A percentile compares a stretch with the other conserved stretches of the same genome.
Conservation (phyloP, 176 grass and related monocot species). For the Puccinellia tenuiflora region DNA sequence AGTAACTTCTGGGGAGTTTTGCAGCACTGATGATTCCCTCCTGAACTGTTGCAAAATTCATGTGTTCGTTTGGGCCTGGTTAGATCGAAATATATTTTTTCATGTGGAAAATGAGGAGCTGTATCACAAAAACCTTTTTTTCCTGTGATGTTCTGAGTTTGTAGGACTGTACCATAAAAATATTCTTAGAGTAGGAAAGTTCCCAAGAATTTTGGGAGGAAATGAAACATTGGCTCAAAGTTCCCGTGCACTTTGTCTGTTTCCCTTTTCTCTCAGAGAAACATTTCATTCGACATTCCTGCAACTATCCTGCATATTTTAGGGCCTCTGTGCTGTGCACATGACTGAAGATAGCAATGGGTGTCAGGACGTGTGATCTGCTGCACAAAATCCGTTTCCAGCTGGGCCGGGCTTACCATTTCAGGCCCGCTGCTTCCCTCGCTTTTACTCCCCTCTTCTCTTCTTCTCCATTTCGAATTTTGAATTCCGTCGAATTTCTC, state of each 20-base stretch:
- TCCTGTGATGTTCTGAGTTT: background rate
- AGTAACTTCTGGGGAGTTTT: background rate
- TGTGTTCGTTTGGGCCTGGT: background rate
- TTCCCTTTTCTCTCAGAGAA: too few species aligned
- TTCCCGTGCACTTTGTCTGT: too few species aligned
- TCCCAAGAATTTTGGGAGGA: background rate
- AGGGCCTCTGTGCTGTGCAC: too few species aligned
- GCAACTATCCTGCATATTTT: too few species aligned
- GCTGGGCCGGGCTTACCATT: background rate
- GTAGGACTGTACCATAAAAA: background rate
- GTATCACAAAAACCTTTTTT: background rate
- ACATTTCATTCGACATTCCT: too few species aligned
- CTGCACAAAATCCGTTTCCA: background rate
- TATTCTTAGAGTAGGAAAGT: background rate
- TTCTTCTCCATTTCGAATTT: slow-evolving; percentile 9
- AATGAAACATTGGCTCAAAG: background rate
- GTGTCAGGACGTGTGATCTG: too few species aligned
- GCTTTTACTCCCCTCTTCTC: background rate
- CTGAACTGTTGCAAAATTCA: background rate
- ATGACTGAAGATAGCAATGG: too few species aligned
- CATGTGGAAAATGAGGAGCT: background rate
- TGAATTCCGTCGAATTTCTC: background rate
- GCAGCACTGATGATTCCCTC: background rate
- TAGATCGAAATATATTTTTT: background rate
- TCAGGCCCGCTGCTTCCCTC: background rate